Conservation (phyloP, 148 eudicot genomes). For the Arctostaphylos glauca region DNA sequence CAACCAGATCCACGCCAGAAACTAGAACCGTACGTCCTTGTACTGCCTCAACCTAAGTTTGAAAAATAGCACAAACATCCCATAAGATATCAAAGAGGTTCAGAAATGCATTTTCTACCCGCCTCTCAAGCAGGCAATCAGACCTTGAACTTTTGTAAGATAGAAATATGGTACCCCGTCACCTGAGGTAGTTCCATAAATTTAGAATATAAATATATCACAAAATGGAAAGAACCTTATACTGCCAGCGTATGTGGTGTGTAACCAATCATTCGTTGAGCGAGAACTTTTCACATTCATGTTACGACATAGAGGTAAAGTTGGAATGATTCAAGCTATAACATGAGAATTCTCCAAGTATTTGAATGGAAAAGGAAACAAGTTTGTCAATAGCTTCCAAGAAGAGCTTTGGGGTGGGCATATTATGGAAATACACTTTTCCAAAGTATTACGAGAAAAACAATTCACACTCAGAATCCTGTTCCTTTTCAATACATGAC, state of each 20-base stretch:
- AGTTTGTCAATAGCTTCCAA: not conserved
- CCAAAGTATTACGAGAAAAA: not conserved
- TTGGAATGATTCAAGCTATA: not conserved
- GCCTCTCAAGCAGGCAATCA: not conserved
- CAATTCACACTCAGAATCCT: not conserved
- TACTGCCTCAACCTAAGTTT: constrained; percentile 73
- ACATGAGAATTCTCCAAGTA: not conserved
- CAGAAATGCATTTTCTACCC: not conserved
- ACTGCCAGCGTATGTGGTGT: not conserved
- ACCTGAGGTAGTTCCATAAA: not conserved
- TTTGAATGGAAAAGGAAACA: not conserved
- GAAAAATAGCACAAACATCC: constrained; percentile 8
- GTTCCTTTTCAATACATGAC: not conserved
- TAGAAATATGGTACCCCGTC: not conserved
- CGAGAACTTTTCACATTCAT: not conserved
- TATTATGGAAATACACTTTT: not conserved
- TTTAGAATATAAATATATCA: not conserved
- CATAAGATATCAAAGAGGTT: constrained; percentile 1
- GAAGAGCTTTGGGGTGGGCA: not conserved
- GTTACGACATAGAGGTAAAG: not conserved
- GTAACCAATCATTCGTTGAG: not conserved
- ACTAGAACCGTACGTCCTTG: constrained; percentile 60
- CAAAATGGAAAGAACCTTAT: not conserved
- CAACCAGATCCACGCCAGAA: constrained; percentile 95
- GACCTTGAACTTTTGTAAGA: not conserved